Evolutionary conservation across 2,329 filamentous ascomycete genomes (phyloP).

Genomic region (Aspergillus amoenus): DNA sequence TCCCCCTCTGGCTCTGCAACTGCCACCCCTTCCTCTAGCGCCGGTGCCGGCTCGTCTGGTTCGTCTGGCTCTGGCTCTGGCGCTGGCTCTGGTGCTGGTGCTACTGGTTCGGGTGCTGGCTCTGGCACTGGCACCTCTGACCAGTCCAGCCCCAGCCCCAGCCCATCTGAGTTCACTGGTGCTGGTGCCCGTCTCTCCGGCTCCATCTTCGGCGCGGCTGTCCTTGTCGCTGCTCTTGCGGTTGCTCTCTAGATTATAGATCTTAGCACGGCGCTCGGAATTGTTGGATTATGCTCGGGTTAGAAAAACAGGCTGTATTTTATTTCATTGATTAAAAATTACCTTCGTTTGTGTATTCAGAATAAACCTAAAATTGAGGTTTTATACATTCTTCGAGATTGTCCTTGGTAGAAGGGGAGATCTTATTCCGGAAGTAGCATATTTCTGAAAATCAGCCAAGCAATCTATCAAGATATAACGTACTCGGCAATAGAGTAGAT

Average conservation of each 20-base stretch:
- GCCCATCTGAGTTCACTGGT: conserved; percentile 11
- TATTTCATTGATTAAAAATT: background rate
- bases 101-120: conserved; percentile 9
- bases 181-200: conserved; percentile 15
- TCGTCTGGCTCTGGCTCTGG: conserved; percentile 12
- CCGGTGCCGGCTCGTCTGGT: conserved; percentile 12
- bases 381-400: too few species aligned
- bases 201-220: conserved; percentile 16
- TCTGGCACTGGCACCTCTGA: conserved; percentile 9
- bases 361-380: background rate
- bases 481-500: too few species aligned
- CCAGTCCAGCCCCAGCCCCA: conserved; percentile 14
- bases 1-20: conserved; percentile 15
- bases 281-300: too few species aligned
- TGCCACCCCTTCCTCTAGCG: background rate
- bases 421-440: too few species aligned
- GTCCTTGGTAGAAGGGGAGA: too few species aligned
- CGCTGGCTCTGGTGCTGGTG: conserved; percentile 8
- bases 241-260: conserved; percentile 2
- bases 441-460: too few species aligned
- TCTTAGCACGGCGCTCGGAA: background rate
- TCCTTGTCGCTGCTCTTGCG: conserved; percentile 11
- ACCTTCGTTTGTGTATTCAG: background rate
- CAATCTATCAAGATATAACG: too few species aligned
- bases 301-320: background rate